Evolutionary conservation across 176 grass and related monocot genomes (phyloP), one percentile per base, ranked within the genome.

Genomic region (Sorghum bicolor): DNA sequence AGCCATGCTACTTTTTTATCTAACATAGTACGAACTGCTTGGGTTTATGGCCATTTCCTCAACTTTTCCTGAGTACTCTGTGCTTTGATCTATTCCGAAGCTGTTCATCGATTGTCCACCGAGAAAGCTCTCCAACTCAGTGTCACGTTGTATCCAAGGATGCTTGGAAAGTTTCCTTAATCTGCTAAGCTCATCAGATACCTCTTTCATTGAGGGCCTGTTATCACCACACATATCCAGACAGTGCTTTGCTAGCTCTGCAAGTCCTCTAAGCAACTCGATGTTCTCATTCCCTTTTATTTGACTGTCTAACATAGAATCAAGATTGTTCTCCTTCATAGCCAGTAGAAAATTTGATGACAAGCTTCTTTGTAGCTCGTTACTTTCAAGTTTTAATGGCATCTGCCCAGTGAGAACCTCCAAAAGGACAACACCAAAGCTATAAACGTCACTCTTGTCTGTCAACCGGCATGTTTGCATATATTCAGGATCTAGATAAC

Each of bases 251-350:
- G 74, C 74, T 25, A 76, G 50, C 20, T 76, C 52, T 8, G 74
- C 74, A n/a, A 60, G 74, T 58, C 74, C 74, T 36, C 19, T 24
- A 28, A 76, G 50, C 50, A 76, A 60, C 20, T 76, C 74, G 10
- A 24, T 76, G 31, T 32, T 60, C 33, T 76, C 74, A 37, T 76
- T 31, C 32, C 11, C 50, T 76, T 17, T 76, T 58, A 76, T 24
- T 60, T 76, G 74, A 38, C 20, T 38, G 31, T 58, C 74, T 32
- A 76, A 6, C 50, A 76, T 58, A 58, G 74, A 19, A 22, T 74
- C 26, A 52, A 60, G 73, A 57, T 76, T 76, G 2, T 76, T 76
- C 31, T 76, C 50, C 48, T 76, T 76, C 73, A 76, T 57, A 37
- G 73, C 73, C 31, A 37, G 24, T 37, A 76, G 20, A 22, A 76